Evolutionary conservation across 176 grass and related monocot species (phyloP), one percentile per base, ranked within the genome.

Genomic region (Zea mays): DNA sequence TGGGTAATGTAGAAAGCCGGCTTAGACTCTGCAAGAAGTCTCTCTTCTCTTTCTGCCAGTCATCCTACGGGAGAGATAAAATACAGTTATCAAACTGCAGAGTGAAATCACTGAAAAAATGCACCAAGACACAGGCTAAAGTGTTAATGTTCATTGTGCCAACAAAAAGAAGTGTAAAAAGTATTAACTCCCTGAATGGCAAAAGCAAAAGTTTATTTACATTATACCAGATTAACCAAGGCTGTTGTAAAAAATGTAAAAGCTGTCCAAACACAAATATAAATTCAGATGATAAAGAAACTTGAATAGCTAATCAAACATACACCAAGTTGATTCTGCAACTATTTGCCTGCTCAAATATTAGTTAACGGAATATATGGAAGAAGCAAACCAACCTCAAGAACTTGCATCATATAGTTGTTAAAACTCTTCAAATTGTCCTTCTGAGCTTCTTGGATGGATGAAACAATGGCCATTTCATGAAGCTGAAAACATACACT

Each of bases 361-460:
- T 27, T 81, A 37, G 45, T 45, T 82, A 83, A 84, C n/a, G 17
- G 40, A 85, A 71, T 56, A 67, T 12, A 35, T 62, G 62, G 36
- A 83, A 84, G 84, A 77, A 62, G 39, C 46, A 72, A 85, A 83
- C 72, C 45, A 62, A 99, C 96, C 96, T 99, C 92, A 64, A 95
- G 81, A 57, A 96, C 92, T 90, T 85, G 87, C 87, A 99, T 89
- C 96, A 91, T 99, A 64, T 93, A 86, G 85, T 89, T 87, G 84
- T 93, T 90, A 57, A 99, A 99, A 81, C 92, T 95, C 87, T 76
- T 73, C 73, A 99, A 90, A 81, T 99, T 99, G 83, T 96, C 96
- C 76, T 99, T 99, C 77, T 96, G 92, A 90, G 96, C 92, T 96
- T 92, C 96, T 93, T 99, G 96, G 50, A 99, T 91, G 86, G 96